Evolutionary conservation across 2,329 filamentous ascomycete species (phyloP).

Genomic region (Paecilomyces formosus): DNA sequence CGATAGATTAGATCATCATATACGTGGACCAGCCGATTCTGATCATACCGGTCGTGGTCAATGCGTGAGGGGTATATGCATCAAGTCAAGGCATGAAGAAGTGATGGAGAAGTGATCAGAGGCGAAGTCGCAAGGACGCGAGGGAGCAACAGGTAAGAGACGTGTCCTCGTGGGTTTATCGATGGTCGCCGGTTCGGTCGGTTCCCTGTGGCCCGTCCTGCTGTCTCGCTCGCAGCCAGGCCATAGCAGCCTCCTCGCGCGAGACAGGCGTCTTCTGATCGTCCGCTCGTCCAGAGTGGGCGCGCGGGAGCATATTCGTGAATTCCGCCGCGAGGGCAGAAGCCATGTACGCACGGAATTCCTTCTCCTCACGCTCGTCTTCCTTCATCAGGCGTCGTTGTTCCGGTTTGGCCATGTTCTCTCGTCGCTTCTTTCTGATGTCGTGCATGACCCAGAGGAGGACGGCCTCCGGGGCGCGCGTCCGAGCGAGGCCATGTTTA

Average conservation of each 20-base stretch:
- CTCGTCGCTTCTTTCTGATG: slow-evolving; percentile 75
- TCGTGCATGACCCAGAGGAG: slow-evolving; percentile 87
- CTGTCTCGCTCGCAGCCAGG: slow-evolving; percentile 24
- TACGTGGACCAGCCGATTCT: not conserved
- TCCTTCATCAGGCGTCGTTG: slow-evolving; percentile 45
- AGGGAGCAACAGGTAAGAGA: not conserved
- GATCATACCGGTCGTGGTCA: not conserved
- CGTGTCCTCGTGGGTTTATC: not conserved
- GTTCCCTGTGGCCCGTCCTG: slow-evolving; percentile 8
- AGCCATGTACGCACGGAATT: slow-evolving; percentile 38
- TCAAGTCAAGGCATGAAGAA: not conserved
- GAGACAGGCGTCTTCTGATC: slow-evolving; percentile 36
- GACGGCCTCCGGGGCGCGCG: slow-evolving; percentile 77
- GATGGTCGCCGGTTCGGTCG: not conserved
- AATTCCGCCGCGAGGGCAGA: slow-evolving; percentile 39
- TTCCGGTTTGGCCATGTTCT: slow-evolving; percentile 72
- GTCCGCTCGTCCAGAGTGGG: slow-evolving; percentile 20
- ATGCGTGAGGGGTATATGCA: not conserved
- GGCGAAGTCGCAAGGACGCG: not conserved
- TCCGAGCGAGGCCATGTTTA: slow-evolving; percentile 63
- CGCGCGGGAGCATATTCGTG: slow-evolving; percentile 32
- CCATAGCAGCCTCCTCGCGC: slow-evolving; percentile 24
- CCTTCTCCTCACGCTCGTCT: slow-evolving; percentile 42
- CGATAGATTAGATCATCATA: not conserved
- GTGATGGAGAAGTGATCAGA: not conserved